Evolutionary conservation across 179 eudicot genomes (phyloP).

Genomic region (Silene coronaria): DNA sequence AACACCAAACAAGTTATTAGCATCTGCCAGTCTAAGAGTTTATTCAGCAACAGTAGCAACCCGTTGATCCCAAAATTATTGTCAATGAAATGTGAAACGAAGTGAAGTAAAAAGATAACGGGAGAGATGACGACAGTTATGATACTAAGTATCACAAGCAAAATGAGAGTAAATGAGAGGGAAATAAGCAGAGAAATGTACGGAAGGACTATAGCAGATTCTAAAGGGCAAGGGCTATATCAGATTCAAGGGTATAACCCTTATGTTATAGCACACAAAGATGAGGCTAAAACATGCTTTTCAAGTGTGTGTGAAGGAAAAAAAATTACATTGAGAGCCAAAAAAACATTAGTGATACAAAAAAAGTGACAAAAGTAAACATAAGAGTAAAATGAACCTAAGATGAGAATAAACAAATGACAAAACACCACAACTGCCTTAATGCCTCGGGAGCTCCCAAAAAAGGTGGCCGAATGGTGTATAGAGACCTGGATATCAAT

Average conservation of each 20-base stretch:
- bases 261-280: neutral
- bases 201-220: no score
- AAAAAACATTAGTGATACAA: neutral
- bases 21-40: constrained; percentile 2
- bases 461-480: neutral
- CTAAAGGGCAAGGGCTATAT: neutral
- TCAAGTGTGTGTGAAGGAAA: neutral
- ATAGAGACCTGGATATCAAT: no score
- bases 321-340: neutral
- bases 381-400: neutral
- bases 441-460: neutral
- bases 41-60: neutral
- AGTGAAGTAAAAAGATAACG: neutral
- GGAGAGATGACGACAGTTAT: neutral
- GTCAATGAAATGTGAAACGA: neutral
- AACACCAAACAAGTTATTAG: neutral
- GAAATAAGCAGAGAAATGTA: no score
- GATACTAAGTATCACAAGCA: neutral
- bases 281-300: neutral
- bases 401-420: neutral
- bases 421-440: neutral
- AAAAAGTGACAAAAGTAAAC: neutral
- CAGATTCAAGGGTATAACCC: neutral
- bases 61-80: neutral
- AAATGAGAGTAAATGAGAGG: neutral